Evolutionary conservation across 768 basidiomycete species (phyloP).

Genomic region (Suillus tomentosus): DNA sequence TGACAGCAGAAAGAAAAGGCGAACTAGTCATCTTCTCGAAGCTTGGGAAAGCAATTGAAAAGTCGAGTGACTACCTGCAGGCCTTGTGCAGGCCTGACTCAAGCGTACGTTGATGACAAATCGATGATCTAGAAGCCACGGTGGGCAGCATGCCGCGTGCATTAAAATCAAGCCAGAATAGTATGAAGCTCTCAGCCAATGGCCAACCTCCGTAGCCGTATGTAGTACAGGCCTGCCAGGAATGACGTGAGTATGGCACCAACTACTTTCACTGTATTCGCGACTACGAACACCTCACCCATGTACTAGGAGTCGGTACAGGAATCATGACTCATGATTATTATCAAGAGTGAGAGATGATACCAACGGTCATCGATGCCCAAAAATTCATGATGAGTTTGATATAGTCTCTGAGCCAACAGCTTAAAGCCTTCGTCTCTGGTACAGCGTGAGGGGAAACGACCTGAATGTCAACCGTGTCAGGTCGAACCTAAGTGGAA

Average conservation of each 20-base stretch:
- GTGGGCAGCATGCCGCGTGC: too few species aligned
- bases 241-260: neutral
- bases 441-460: neutral
- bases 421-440: neutral
- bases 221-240: neutral
- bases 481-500: neutral
- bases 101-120: too few species aligned
- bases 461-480: neutral
- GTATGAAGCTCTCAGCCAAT: too few species aligned
- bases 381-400: neutral
- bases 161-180: neutral
- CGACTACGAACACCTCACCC: neutral
- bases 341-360: neutral
- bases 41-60: neutral
- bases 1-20: neutral
- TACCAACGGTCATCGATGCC: neutral
- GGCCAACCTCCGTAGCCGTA: neutral
- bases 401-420: neutral
- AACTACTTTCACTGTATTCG: neutral
- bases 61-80: neutral
- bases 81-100: too few species aligned
- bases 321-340: neutral
- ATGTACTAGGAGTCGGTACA: neutral
- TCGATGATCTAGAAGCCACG: too few species aligned
- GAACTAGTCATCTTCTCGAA: neutral